phyloP scores from a whole-genome alignment of 306 rosid genomes.

The Cicer cuneatum region DNA sequence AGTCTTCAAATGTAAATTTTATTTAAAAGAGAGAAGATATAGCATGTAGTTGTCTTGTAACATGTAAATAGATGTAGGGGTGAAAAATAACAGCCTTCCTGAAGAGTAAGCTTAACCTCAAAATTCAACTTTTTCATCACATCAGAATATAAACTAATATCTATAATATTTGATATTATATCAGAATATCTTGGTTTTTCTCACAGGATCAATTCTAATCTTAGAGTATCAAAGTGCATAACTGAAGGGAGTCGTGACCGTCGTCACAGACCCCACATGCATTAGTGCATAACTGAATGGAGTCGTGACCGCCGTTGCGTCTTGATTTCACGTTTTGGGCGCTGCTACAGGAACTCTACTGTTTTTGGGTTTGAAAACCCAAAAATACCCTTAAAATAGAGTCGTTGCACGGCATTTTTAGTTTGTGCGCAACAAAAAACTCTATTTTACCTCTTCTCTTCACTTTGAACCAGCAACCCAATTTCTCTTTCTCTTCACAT shows the following conservation, averaged over 20 bases:
- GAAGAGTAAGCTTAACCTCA: too few relatives aligned
- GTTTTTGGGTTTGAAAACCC: not conserved
- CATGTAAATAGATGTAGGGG: not conserved
- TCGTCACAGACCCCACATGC: not conserved
- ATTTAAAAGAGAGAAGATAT: constrained; percentile 13
- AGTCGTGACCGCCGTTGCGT: too few relatives aligned
- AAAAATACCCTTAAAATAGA: not conserved
- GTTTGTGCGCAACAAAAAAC: too few relatives aligned
- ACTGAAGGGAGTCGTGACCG: too few relatives aligned
- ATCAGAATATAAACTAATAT: too few relatives aligned
- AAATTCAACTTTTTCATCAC: too few relatives aligned
- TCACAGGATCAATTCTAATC: too few relatives aligned
- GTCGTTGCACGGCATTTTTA: not conserved
- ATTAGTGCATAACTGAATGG: too few relatives aligned
- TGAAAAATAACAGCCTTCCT: not conserved
- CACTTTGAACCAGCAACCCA: too few relatives aligned
- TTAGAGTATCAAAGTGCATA: not conserved
- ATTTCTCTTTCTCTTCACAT: not conserved
- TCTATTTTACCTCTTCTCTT: too few relatives aligned
- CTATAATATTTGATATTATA: too few relatives aligned
- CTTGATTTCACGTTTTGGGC: not conserved
- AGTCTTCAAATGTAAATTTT: not conserved
- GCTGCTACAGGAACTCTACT: not conserved
- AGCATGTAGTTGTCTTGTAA: not conserved
- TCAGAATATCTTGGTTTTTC: too few relatives aligned